A percentile compares a stretch with the other conserved stretches of the same genome.
phyloP scores from a whole-genome alignment of 768 basidiomycete species.

The Amanita rimosa region DNA sequence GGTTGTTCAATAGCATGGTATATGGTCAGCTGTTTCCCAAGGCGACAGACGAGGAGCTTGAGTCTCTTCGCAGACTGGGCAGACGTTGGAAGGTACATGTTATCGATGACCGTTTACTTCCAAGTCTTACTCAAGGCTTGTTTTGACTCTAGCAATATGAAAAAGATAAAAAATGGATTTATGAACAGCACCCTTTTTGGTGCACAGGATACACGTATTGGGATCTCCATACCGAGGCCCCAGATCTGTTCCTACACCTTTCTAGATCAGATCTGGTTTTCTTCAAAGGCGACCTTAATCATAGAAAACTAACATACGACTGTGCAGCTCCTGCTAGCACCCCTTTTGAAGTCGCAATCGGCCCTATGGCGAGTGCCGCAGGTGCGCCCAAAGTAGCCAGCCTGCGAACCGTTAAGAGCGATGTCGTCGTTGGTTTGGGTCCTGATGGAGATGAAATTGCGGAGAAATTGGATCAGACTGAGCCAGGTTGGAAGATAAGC shows the following conservation, averaged over 20 bases:
- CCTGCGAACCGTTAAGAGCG: slow-evolving; percentile 88
- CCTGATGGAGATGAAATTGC: slow-evolving; percentile 56
- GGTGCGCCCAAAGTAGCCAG: slow-evolving; percentile 85
- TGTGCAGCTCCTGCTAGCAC: slow-evolving; percentile 81
- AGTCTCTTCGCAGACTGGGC: slow-evolving; percentile 72
- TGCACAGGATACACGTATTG: slow-evolving; percentile 95
- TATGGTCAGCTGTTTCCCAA: slow-evolving; percentile 89
- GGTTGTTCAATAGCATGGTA: slow-evolving; percentile 81
- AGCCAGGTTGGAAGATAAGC: slow-evolving; percentile 94
- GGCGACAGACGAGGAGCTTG: slow-evolving; percentile 66
- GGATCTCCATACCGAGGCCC: slow-evolving; percentile 75
- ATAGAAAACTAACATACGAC: slow-evolving; percentile 83
- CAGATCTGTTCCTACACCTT: slow-evolving; percentile 87
- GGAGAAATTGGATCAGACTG: slow-evolving; percentile 70
- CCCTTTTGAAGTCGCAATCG: slow-evolving; percentile 84
- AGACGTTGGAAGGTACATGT: slow-evolving; percentile 73
- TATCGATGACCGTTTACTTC: background rate
- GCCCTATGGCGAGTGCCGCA: slow-evolving; percentile 80
- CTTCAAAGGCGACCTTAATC: slow-evolving; percentile 94
- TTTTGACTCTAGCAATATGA: slow-evolving; percentile 67
- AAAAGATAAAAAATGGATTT: slow-evolving; percentile 86
- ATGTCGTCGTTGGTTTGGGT: slow-evolving; percentile 86
- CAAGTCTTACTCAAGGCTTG: slow-evolving; percentile 2
- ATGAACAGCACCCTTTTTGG: slow-evolving; percentile 92
- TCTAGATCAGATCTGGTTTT: slow-evolving; percentile 82